Evolutionary conservation across 305 asterid species (phyloP).

Genomic region (Fraxinus xanthoxyloides): DNA sequence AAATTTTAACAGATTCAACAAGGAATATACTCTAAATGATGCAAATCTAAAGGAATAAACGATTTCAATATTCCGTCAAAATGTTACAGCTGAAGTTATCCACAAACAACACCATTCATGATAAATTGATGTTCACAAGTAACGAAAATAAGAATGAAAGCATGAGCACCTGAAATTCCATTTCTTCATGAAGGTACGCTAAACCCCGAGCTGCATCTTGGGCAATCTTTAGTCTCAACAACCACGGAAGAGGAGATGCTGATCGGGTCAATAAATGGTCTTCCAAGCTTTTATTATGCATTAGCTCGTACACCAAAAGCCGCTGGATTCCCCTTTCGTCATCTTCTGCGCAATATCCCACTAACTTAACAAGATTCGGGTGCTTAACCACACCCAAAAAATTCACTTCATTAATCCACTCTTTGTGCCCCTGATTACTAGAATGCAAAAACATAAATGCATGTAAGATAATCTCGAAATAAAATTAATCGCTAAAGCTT

Average conservation of each 20-base stretch:
- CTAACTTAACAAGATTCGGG: slow-evolving; percentile 81
- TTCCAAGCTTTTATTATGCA: slow-evolving; percentile 85
- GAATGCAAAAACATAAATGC: slow-evolving; percentile 45
- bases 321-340: slow-evolving; percentile 96
- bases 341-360: slow-evolving; percentile 92
- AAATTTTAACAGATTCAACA: background rate
- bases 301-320: slow-evolving; percentile 79
- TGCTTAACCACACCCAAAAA: slow-evolving; percentile 76
- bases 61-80: background rate
- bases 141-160: background rate
- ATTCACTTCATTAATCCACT: slow-evolving; percentile 91
- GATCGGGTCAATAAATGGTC: slow-evolving; percentile 70
- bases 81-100: background rate
- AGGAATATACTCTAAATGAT: background rate
- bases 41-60: background rate
- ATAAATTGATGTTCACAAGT: background rate
- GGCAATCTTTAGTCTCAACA: slow-evolving; percentile 63
- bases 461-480: slow-evolving; percentile 23
- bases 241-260: slow-evolving; percentile 64
- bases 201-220: slow-evolving; percentile 92
- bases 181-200: slow-evolving; percentile 90
- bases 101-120: background rate
- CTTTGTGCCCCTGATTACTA: slow-evolving; percentile 98
- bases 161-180: slow-evolving; percentile 83
- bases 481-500: background rate